These are phyloP conservation scores for Hypomyces rosellus DNA, from an alignment of 2,329 filamentous ascomycete species.

Conservation along the genomic window DNA sequence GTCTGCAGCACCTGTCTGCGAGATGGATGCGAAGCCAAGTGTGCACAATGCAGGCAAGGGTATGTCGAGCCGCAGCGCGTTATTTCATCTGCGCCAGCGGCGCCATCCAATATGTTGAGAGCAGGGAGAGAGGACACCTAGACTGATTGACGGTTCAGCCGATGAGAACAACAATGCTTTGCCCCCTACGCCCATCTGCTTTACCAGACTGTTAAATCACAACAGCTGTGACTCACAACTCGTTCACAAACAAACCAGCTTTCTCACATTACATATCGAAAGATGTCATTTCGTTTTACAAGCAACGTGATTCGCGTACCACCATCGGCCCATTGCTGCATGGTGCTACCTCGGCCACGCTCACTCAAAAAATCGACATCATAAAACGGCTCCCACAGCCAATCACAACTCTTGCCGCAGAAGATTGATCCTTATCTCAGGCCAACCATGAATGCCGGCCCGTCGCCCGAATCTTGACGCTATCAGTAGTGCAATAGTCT, in stretches of 20 bases:
- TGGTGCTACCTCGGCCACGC: constrained; percentile 17
- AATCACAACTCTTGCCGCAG: constrained; percentile 28
- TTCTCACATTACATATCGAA: no score
- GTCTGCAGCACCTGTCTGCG: constrained; percentile 7
- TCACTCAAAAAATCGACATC: constrained; percentile 34
- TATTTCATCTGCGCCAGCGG: constrained; percentile 10
- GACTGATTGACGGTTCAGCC: no score
- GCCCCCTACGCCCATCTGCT: no score
- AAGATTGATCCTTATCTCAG: constrained; percentile 34
- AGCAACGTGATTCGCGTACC: constrained; percentile 12
- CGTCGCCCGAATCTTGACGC: constrained; percentile 16
- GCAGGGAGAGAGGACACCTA: background rate
- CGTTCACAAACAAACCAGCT: no score
- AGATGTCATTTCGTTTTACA: background rate
- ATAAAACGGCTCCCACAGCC: constrained; percentile 32
- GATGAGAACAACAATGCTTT: no score
- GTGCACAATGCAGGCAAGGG: constrained; percentile 6
- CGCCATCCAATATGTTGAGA: constrained; percentile 2
- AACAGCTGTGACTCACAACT: no score
- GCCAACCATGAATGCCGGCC: constrained; percentile 29
- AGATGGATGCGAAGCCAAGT: constrained; percentile 10
- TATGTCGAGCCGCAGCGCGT: background rate
- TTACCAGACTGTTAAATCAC: no score
- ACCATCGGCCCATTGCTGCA: constrained; percentile 7
- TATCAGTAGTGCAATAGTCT: constrained; percentile 11